Percentiles rank a stretch among this genome's conserved stretches.
Conservation (phyloP, 2,329 filamentous ascomycete genomes). For the Penicillium sp. region DNA sequence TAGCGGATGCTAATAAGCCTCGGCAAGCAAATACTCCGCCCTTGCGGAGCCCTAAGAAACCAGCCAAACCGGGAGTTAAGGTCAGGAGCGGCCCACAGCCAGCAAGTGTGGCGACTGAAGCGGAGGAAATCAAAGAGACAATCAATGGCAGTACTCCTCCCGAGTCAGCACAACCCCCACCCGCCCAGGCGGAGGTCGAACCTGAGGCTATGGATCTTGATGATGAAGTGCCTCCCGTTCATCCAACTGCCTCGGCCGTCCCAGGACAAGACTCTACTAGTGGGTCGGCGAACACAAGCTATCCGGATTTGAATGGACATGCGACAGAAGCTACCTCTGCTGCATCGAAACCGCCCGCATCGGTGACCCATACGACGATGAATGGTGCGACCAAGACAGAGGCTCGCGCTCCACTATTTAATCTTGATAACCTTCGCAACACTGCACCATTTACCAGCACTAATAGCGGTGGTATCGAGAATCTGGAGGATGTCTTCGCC, state of each 20-base stretch:
- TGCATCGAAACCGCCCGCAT: slow-evolving; percentile 17
- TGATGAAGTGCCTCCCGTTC: slow-evolving; percentile 35
- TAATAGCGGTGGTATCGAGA: slow-evolving; percentile 54
- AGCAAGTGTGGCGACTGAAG: slow-evolving; percentile 44
- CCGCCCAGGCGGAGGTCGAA: slow-evolving; percentile 39
- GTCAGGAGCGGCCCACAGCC: slow-evolving; percentile 35
- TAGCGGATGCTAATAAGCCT: slow-evolving; percentile 33
- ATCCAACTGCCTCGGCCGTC: slow-evolving; percentile 5
- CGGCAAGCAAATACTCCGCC: slow-evolving; percentile 32
- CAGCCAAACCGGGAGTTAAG: slow-evolving; percentile 32
- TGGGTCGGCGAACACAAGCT: slow-evolving; percentile 15
- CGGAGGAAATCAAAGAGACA: slow-evolving; percentile 42
- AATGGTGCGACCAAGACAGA: slow-evolving; percentile 13
- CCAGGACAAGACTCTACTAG: slow-evolving; percentile 7
- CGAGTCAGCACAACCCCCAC: slow-evolving; percentile 18
- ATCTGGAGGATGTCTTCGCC: slow-evolving; percentile 57
- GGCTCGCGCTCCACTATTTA: slow-evolving; percentile 36
- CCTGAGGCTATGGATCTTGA: slow-evolving; percentile 54
- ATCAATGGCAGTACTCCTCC: slow-evolving; percentile 26
- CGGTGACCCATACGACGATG: slow-evolving; percentile 10
- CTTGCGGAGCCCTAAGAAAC: slow-evolving; percentile 41
- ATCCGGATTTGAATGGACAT: slow-evolving; percentile 23
- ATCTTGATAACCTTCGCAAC: slow-evolving; percentile 56
- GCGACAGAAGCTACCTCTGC: slow-evolving; percentile 11
- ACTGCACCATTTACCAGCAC: slow-evolving; percentile 54